Percentiles rank a stretch among this genome's conserved stretches.
These are phyloP conservation scores for Leccinum broughii DNA, from an alignment of 768 basidiomycete species.

Conservation along the genomic window DNA sequence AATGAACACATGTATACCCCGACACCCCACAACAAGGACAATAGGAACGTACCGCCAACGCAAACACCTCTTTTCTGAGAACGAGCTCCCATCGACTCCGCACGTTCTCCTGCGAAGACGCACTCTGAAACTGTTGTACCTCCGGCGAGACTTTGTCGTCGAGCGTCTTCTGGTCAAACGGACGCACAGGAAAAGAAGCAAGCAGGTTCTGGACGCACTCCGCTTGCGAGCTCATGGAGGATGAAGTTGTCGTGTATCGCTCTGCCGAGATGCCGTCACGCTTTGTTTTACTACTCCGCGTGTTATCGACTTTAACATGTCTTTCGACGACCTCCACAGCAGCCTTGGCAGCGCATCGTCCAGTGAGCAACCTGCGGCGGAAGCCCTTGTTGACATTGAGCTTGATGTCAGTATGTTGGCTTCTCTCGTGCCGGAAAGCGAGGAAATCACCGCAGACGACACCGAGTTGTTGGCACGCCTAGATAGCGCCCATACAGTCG, in stretches of 20 bases:
- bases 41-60: conserved; percentile 58
- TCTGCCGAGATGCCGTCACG: conserved; percentile 28
- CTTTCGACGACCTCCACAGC: conserved; percentile 27
- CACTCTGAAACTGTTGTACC: conserved; percentile 42
- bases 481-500: conserved; percentile 58
- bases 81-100: conserved; percentile 77
- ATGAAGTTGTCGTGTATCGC: neutral
- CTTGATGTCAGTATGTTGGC: conserved; percentile 39
- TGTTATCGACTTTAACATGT: conserved; percentile 25
- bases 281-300: conserved; percentile 20
- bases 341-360: neutral
- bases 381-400: conserved; percentile 26
- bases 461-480: conserved; percentile 54
- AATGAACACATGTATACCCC: neutral
- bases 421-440: conserved; percentile 30
- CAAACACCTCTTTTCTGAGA: conserved; percentile 69
- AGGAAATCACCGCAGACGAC: conserved; percentile 36
- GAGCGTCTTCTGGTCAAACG: conserved; percentile 49
- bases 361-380: conserved; percentile 8
- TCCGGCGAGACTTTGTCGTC: conserved; percentile 50
- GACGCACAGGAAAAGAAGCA: conserved; percentile 49
- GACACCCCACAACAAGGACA: neutral
- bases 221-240: conserved; percentile 51
- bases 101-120: conserved; percentile 55
- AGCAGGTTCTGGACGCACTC: conserved; percentile 53